Evolutionary conservation across 140 eudicot species (phyloP), one percentile per base, ranked within the genome.

Genomic region (Flaveria floridana): DNA sequence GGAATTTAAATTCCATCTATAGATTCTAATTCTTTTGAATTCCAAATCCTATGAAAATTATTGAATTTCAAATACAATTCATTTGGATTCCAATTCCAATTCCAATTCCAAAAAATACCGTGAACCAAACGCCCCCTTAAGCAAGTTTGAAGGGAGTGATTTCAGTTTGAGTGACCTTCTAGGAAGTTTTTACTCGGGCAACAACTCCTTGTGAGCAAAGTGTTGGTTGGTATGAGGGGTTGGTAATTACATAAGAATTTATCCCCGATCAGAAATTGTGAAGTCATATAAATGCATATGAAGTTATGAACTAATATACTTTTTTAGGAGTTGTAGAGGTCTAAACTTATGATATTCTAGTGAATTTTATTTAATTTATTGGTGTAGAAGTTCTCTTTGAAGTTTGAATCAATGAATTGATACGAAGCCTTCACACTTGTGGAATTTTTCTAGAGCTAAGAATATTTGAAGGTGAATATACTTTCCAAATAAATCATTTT

Each of bases 401-500:
- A 28, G 70, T 41, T 69, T 77, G 71, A 26, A 28, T 77, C 76
- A 57, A 77, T 77, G 76, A 69, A 53, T 68, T 41, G 20, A 68
- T 77, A 76, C 70, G 39, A 55, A 44, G 19, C 41, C 47, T 77
- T 26, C 44, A 77, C 62, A 48, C 28, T 69, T 68, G 50, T 70
- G 0, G 23, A 61, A 46, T 25, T 41, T 77, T 19, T 16, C 28
- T 47, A 58, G 20, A 46, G 64, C 76, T 58, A 77, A 53, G 26
- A 7, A 19, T 21, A 46, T 71, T 70, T 34, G 28, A 69, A 69
- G 76, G 81, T 77, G 65, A 70, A 47, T 23, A 16, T 28, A 13
- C 64, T 46, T 69, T 69, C 12, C 4, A 21, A 8, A 57, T 26
- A 2, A 25, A 16, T 25, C 21, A 28, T 70, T 7, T 46, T 26